A percentile compares a stretch with the other conserved stretches of the same genome.
These are phyloP conservation scores for Yamadazyma spencermartinsiae DNA, from an alignment of 1,139 yeast species.

Conservation along the genomic window DNA sequence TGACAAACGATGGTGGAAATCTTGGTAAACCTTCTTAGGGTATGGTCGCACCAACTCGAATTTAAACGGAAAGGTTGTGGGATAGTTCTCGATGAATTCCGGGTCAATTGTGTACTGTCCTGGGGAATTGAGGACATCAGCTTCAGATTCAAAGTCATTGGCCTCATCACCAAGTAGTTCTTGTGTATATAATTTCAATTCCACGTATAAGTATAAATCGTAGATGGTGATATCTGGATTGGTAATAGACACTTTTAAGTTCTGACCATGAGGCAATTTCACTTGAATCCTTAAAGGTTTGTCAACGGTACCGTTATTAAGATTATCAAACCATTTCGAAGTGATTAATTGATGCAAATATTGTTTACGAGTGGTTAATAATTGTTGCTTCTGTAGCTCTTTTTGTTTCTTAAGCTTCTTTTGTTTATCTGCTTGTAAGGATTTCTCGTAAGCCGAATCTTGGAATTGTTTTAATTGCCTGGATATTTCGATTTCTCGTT, in stretches of 20 bases:
- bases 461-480: slow-evolving; percentile 55
- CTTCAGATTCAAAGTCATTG: slow-evolving; percentile 7
- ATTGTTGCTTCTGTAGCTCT: slow-evolving; percentile 15
- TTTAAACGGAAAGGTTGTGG: slow-evolving; percentile 26
- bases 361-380: slow-evolving; percentile 11
- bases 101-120: slow-evolving; percentile 12
- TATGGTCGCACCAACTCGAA: slow-evolving; percentile 47
- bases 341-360: slow-evolving; percentile 16
- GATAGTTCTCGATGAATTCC: slow-evolving; percentile 16
- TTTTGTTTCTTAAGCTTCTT: slow-evolving; percentile 35
- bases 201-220: slow-evolving; percentile 68
- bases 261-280: slow-evolving; percentile 55
- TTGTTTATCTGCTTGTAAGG: slow-evolving; percentile 45
- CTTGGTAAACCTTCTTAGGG: slow-evolving; percentile 36
- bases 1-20: slow-evolving; percentile 21
- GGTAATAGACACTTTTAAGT: slow-evolving; percentile 50
- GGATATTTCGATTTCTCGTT: slow-evolving; percentile 53
- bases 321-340: slow-evolving; percentile 17
- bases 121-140: slow-evolving; percentile 11
- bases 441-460: slow-evolving; percentile 55
- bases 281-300: slow-evolving; percentile 30
- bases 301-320: slow-evolving; percentile 9
- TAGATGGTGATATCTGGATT: slow-evolving; percentile 45
- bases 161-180: slow-evolving; percentile 14
- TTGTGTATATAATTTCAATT: slow-evolving; percentile 36